Percentiles rank a stretch among this genome's conserved stretches.
phyloP scores from a whole-genome alignment of 2,329 filamentous ascomycete species.

The Fusarium sp. region DNA sequence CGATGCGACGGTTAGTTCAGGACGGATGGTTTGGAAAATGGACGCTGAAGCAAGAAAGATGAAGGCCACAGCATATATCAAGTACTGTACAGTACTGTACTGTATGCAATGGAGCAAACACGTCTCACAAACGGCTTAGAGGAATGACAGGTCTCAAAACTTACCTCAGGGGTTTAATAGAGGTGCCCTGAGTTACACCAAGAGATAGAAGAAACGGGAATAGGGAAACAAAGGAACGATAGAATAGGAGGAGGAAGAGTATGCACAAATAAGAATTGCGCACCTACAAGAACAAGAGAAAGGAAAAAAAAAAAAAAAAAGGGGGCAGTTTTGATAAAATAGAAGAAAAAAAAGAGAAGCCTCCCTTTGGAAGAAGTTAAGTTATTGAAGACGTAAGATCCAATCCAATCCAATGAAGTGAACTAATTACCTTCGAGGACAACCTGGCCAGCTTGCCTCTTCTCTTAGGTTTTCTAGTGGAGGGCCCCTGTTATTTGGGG shows the following conservation, averaged over 20 bases:
- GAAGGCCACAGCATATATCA: background rate
- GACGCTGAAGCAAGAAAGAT: background rate
- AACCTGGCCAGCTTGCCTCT: constrained; percentile 44
- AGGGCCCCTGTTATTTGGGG: constrained; percentile 21
- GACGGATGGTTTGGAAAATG: background rate
- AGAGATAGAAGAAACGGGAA: constrained; percentile 25
- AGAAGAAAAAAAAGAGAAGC: constrained; percentile 32
- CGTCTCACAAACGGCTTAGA: constrained; percentile 27
- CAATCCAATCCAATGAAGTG: constrained; percentile 1
- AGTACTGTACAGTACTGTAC: background rate
- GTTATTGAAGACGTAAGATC: constrained; percentile 35
- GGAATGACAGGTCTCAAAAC: constrained; percentile 39
- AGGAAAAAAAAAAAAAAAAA: constrained; percentile 22
- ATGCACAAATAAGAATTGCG: constrained; percentile 34
- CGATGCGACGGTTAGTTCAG: constrained; percentile 35
- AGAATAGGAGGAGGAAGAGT: constrained; percentile 32
- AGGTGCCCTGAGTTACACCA: constrained; percentile 24
- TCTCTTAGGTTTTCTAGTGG: constrained; percentile 24
- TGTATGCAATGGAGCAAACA: constrained; percentile 8
- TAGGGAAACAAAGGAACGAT: constrained; percentile 42
- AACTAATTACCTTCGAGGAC: constrained; percentile 40
- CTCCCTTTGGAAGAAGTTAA: constrained; percentile 40
- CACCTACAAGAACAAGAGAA: constrained; percentile 33
- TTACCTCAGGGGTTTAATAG: constrained; percentile 41
- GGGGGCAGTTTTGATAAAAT: constrained; percentile 19